Evolutionary conservation across 208 protist species (phyloP), one percentile per base, ranked within the genome.

Genomic region (Spongospora subterranea): DNA sequence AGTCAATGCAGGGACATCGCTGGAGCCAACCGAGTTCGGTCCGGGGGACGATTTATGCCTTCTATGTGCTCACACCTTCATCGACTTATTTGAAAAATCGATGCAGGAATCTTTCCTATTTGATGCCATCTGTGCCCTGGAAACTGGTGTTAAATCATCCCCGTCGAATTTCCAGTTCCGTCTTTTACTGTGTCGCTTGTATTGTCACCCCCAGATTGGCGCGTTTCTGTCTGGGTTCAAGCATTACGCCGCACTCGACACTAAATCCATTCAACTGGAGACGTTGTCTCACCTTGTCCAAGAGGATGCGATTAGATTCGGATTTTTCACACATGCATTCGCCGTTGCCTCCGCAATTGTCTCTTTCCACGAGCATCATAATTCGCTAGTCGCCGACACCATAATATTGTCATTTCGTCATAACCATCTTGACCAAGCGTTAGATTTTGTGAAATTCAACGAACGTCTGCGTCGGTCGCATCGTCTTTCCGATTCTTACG

Each of bases 221-320:
- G 71, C 71, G 6, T 82, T 82, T 43, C 35, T 43, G 6, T 6
- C 17, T 20, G 71, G 17, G 35, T 82, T 82, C n/a, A n/a, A 35
- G 13, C 71, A 82, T 35, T 82, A 82, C n/a, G 71, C 71, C 35
- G 71, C 71, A 20, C 71, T 82, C 71, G 71, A 82, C n/a, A 43
- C 40, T 6, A 82, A 82, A 82, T 82, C 71, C 6, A 43, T 82
- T 35, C 71, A 82, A n/a, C 71, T 82, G 71, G 71, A 82, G n/a
- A 82, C 71, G 6, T n/a, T 82, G n/a, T 39, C 71, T 35, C 71
- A 82, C 35, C 71, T 82, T 20, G 71, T 82, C 35, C n/a, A 45
- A n/a, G 40, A 43, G 6, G 71, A 82, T 43, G 71, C 71, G 40
- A 6, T 82, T 45, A 6, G 71, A 13, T 82, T 40, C 35, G 71